These are phyloP conservation scores for Amanita inopinata DNA, from an alignment of 768 basidiomycete genomes.

Conservation along the genomic window DNA sequence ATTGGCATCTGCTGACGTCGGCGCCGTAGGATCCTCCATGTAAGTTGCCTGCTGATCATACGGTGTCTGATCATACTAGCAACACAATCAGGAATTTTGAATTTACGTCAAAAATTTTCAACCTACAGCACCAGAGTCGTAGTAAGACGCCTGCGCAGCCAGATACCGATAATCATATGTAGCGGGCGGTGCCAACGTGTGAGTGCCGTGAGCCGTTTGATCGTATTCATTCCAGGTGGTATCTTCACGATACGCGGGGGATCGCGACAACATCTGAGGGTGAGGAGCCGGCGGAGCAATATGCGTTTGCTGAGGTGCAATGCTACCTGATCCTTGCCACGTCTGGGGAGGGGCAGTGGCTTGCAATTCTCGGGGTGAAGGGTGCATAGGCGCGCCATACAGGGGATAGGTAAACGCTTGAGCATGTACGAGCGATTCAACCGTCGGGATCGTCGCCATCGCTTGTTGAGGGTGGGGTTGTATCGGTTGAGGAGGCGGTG, in stretches of 20 bases:
- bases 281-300: slow-evolving; percentile 35
- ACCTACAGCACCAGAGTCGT: slow-evolving; percentile 8
- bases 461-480: slow-evolving; percentile 13
- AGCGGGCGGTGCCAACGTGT: slow-evolving; percentile 37
- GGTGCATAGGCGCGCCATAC: slow-evolving; percentile 21
- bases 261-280: slow-evolving; percentile 36
- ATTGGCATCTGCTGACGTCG: slow-evolving; percentile 24
- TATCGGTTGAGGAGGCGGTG: slow-evolving; percentile 9
- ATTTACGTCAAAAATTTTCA: background rate
- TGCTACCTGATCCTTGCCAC: slow-evolving; percentile 54
- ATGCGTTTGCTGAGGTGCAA: slow-evolving; percentile 60
- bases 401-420: slow-evolving; percentile 32
- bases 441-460: slow-evolving; percentile 14
- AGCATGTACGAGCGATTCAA: slow-evolving; percentile 22
- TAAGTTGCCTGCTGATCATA: slow-evolving; percentile 30
- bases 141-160: slow-evolving; percentile 40
- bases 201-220: slow-evolving; percentile 25
- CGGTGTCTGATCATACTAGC: slow-evolving; percentile 42
- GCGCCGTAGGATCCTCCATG: slow-evolving; percentile 39
- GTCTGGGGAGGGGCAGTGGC: slow-evolving; percentile 45
- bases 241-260: slow-evolving; percentile 39
- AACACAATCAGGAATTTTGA: background rate
- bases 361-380: slow-evolving; percentile 34
- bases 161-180: slow-evolving; percentile 55
- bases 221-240: slow-evolving; percentile 49